A percentile compares a stretch with the other conserved stretches of the same genome.
Evolutionary conservation across 2,329 filamentous ascomycete genomes (phyloP).

Genomic region (Septoria linicola): DNA sequence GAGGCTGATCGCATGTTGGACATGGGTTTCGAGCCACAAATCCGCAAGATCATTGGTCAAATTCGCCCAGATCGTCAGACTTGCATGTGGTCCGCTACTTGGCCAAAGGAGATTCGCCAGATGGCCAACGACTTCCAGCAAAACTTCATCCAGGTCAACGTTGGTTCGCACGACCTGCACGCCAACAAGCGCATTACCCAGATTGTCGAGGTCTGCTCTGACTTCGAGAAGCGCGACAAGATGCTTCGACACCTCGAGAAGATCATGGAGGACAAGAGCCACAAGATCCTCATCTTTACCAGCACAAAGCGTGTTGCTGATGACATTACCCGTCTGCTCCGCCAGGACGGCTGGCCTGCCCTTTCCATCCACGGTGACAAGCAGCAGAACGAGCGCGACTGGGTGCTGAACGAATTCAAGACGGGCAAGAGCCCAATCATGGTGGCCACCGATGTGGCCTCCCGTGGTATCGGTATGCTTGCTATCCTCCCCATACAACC

Average conservation of each 20-base stretch:
- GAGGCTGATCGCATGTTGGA: slow-evolving; percentile 99
- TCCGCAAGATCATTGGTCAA: slow-evolving; percentile 96
- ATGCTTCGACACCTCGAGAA: slow-evolving; percentile 98
- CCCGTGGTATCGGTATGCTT: slow-evolving; percentile 99
- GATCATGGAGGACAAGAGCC: slow-evolving; percentile 93
- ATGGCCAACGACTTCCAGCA: slow-evolving; percentile 86
- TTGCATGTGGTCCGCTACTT: slow-evolving; percentile 99
- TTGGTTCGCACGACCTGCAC: slow-evolving; percentile 91
- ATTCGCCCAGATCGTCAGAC: slow-evolving; percentile 98
- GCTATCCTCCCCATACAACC: slow-evolving; percentile 47
- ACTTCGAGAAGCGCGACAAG: slow-evolving; percentile 94
- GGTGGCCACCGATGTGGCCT: slow-evolving; percentile 99
- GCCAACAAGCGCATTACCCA: slow-evolving; percentile 98
- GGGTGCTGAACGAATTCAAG: slow-evolving; percentile 99
- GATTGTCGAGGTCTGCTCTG: slow-evolving; percentile 91
- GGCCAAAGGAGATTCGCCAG: slow-evolving; percentile 97
- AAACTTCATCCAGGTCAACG: slow-evolving; percentile 98
- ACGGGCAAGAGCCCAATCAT: slow-evolving; percentile 99
- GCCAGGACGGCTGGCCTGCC: slow-evolving; percentile 96
- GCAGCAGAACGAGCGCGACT: slow-evolving; percentile 98
- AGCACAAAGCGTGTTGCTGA: slow-evolving; percentile 87
- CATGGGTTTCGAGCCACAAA: slow-evolving; percentile 99
- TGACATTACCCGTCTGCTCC: slow-evolving; percentile 94
- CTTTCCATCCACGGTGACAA: slow-evolving; percentile 99
- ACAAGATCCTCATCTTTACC: slow-evolving; percentile 94